These are phyloP conservation scores for Aspergillus conjunctus DNA, from an alignment of 495 filamentous ascomycete genomes.

Conservation along the genomic window DNA sequence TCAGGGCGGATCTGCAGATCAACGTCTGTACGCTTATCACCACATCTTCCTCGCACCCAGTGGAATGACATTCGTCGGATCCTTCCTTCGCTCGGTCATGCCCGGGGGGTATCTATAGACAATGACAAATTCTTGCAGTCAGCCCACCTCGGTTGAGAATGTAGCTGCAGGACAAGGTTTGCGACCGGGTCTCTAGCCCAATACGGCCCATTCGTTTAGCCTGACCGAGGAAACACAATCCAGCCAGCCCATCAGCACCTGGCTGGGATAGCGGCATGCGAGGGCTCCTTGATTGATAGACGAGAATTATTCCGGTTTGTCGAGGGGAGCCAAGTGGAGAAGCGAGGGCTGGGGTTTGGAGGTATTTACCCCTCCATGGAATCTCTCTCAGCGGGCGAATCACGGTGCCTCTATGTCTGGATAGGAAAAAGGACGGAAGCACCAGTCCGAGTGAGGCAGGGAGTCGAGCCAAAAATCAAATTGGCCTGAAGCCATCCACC, in stretches of 20 bases:
- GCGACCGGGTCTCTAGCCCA: slow-evolving; percentile 1
- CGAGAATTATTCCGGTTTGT: slow-evolving; percentile 13
- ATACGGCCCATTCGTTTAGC: not conserved
- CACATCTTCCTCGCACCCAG: not conserved
- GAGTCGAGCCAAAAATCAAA: not conserved
- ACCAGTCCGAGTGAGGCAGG: not conserved
- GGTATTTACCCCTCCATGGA: not conserved
- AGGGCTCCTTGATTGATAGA: not conserved
- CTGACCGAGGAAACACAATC: not conserved
- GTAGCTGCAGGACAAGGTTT: slow-evolving; percentile 13
- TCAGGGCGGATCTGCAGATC: slow-evolving; percentile 8
- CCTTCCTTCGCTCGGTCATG: not conserved
- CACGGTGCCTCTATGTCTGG: not conserved
- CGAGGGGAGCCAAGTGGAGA: not conserved
- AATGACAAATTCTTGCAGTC: slow-evolving; percentile 15
- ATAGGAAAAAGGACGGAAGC: not conserved
- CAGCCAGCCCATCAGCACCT: not conserved
- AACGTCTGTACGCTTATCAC: slow-evolving; percentile 6
- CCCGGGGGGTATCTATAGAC: not conserved
- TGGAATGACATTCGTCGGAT: not conserved
- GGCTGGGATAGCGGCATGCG: not conserved
- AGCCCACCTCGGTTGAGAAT: slow-evolving; percentile 2
- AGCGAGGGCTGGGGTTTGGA: not conserved
- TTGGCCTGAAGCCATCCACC: not conserved
- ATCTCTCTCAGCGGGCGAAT: not conserved